phyloP scores from a whole-genome alignment of 2,329 filamentous ascomycete genomes.

The Colletotrichum graminicola region DNA sequence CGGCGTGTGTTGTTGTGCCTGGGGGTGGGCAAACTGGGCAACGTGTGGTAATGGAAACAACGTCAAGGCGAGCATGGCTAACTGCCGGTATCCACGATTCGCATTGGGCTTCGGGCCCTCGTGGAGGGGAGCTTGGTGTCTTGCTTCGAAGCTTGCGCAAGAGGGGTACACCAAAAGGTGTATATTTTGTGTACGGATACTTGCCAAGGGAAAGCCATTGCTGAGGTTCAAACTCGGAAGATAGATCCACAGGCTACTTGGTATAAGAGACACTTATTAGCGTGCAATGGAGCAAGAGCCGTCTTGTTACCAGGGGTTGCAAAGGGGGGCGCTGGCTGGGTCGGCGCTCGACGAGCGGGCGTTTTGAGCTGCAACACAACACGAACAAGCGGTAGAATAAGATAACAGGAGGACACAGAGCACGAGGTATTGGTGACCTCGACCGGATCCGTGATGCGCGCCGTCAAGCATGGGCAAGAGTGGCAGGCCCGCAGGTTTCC shows the following conservation, averaged over 20 bases:
- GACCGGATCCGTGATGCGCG: constrained; percentile 14
- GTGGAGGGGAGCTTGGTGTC: constrained; percentile 12
- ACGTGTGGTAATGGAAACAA: constrained; percentile 30
- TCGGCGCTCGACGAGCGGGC: constrained; percentile 36
- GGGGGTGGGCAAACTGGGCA: neutral
- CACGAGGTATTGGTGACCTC: constrained; percentile 28
- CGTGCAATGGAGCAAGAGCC: neutral
- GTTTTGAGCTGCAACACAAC: constrained; percentile 41
- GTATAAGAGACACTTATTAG: neutral
- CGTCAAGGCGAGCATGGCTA: constrained; percentile 26
- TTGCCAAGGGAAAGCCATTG: neutral
- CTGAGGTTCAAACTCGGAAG: neutral
- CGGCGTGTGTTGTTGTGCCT: neutral
- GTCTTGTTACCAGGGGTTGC: constrained; percentile 1
- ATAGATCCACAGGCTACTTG: neutral
- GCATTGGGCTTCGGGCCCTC: neutral
- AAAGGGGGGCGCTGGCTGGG: constrained; percentile 7
- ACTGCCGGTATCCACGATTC: neutral
- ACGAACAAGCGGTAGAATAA: constrained; percentile 34
- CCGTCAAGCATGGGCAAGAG: neutral
- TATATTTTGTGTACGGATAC: constrained; percentile 2
- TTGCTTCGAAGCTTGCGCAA: neutral
- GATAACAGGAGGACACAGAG: constrained; percentile 11
- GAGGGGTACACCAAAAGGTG: neutral
- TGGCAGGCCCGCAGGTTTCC: neutral